Base-by-base conservation (phyloP, 2,329 filamentous ascomycete genomes). In the Paracamarosporium sp. region DNA sequence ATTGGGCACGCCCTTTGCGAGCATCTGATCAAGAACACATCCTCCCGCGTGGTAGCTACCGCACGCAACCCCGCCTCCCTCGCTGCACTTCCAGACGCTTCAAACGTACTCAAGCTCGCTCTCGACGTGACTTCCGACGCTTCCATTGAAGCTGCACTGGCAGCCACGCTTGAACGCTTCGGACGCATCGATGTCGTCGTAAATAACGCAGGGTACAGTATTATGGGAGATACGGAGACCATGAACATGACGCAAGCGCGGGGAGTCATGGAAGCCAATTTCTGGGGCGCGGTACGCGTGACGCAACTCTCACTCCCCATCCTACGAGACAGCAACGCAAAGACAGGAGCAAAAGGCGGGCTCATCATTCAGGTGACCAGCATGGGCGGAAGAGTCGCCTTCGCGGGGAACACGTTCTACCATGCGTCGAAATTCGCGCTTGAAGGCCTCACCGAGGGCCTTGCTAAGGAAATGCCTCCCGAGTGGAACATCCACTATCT, bases 111-210 rank as follows among this genome's bases (percentile, higher is more conserved):
- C 58, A 83, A 81, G 59, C 66, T 84, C 2, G 64, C 70, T 0
- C 70, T 85, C 2, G 82, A 85, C 54, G 82, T 85, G 1, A 83
- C 80, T 0, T 82, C 76, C 0, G 58, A 62, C 0, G 22, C 50
- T 0, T 75, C 76, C 0, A 76, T 83, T 55, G 62, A 74, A 8
- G 50, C 53, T 1, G 79, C 79, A 0, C 62, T 83, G 13, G 27
- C 54, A 0, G 59, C 66, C 0, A 90, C 91, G 67, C 88, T 93
- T 73, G 80, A 89, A 77, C 82, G 81, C 43, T 94, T 88, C 73
- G 90, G 92, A 69, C 90, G 93, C 1, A 76, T 83, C 53, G 69
- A 78, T n/a, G 56, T 63, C 1, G 75, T 80, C 0, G 66, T 83
- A 13, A 57, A 62, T 0, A 68, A 68, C 2, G 91, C 91, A 63